phyloP scores from a whole-genome alignment of 768 basidiomycete genomes.

The Termitomyces sp. region DNA sequence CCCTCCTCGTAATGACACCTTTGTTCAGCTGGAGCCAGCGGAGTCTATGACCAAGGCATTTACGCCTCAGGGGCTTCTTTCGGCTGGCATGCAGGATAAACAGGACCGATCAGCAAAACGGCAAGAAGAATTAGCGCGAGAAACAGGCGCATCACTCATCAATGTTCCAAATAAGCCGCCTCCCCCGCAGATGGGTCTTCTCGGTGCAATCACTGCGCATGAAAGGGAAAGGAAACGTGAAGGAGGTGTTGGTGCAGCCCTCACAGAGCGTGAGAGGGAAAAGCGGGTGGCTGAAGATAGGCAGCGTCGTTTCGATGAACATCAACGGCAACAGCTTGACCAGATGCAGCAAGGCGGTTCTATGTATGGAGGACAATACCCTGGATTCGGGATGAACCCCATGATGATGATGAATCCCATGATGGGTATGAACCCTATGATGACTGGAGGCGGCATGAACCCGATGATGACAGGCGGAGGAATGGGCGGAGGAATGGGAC shows the following conservation, averaged over 20 bases:
- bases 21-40: conserved; percentile 72
- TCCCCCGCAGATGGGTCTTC: conserved; percentile 90
- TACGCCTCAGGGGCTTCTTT: conserved; percentile 90
- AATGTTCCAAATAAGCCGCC: conserved; percentile 96
- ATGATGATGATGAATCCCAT: conserved; percentile 63
- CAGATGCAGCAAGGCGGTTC: conserved; percentile 81
- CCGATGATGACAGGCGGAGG: conserved; percentile 58
- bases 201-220: conserved; percentile 94
- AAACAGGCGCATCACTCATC: conserved; percentile 87
- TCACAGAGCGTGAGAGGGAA: conserved; percentile 95
- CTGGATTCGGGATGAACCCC: conserved; percentile 69
- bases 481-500: conserved; percentile 37
- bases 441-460: conserved; percentile 41
- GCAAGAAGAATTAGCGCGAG: conserved; percentile 91
- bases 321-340: conserved; percentile 86
- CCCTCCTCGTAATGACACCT: conserved; percentile 49
- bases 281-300: conserved; percentile 89
- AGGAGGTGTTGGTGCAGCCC: conserved; percentile 89
- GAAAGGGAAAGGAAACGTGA: conserved; percentile 93
- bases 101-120: conserved; percentile 94
- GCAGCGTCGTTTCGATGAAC: conserved; percentile 89
- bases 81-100: conserved; percentile 93
- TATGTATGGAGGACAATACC: conserved; percentile 60
- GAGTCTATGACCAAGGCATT: conserved; percentile 91
- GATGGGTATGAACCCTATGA: conserved; percentile 53